Conservation (phyloP, 352 stramenopile genomes). For the Phytophthora pistaciae region DNA sequence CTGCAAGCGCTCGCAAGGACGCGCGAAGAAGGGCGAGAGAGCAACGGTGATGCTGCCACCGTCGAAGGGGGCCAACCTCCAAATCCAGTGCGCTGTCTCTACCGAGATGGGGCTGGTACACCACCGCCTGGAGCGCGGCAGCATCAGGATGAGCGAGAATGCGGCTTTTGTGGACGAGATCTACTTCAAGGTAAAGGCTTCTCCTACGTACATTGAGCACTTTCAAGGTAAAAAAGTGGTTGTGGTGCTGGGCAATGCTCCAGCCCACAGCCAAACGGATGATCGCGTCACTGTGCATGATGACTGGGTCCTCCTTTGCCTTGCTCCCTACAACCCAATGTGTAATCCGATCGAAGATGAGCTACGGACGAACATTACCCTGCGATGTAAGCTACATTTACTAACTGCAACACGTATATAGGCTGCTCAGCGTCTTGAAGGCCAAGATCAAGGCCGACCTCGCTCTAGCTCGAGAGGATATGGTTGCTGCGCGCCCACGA, state of each 20-base stretch:
- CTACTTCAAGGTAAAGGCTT: not conserved
- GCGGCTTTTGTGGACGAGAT: not conserved
- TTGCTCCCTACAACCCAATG: not conserved
- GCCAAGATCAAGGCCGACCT: not conserved
- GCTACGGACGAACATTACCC: too few relatives aligned
- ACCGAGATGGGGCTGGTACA: slow-evolving; percentile 9
- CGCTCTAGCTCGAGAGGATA: not conserved
- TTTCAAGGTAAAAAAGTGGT: not conserved
- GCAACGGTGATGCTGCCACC: slow-evolving; percentile 2
- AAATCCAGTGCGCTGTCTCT: slow-evolving; percentile 7
- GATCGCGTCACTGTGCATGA: not conserved
- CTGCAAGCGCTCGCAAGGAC: too few relatives aligned
- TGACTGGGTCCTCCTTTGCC: not conserved
- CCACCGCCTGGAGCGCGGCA: not conserved
- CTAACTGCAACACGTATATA: not conserved
- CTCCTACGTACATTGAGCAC: not conserved
- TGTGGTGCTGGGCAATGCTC: not conserved
- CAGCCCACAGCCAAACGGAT: not conserved
- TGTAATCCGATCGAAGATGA: not conserved
- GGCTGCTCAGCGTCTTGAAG: not conserved
- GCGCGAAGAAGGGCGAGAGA: not conserved
- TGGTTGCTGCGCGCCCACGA: not conserved
- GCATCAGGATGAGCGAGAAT: slow-evolving; percentile 5
- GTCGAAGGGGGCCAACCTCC: slow-evolving; percentile 9
- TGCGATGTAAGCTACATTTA: too few relatives aligned